A percentile compares a stretch with the other conserved stretches of the same genome.
Evolutionary conservation across 352 stramenopile species (phyloP).

Genomic region (Pythium aristosporum): DNA sequence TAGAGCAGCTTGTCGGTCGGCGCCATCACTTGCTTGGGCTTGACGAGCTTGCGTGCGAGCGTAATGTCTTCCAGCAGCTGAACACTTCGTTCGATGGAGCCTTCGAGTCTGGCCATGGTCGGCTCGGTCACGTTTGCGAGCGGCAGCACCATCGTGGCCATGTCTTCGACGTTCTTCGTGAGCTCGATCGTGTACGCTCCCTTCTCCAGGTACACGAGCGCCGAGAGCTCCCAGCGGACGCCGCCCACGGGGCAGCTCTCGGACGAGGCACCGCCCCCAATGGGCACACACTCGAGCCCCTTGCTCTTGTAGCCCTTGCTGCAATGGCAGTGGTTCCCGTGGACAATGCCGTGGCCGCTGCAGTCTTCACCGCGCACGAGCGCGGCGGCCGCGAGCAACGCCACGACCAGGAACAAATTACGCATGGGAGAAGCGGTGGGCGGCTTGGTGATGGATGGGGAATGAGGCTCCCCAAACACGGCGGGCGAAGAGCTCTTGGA

Average conservation of each 20-base stretch:
- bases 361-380: conserved; percentile 24
- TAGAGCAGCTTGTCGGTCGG: conserved; percentile 43
- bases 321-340: conserved; percentile 52
- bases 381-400: conserved; percentile 17
- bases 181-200: conserved; percentile 43
- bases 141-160: conserved; percentile 43
- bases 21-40: conserved; percentile 37
- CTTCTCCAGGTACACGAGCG: conserved; percentile 42
- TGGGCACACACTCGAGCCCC: conserved; percentile 35
- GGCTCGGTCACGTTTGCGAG: conserved; percentile 24
- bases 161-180: conserved; percentile 43
- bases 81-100: conserved; percentile 27
- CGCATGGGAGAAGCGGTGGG: neutral
- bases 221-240: conserved; percentile 44
- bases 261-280: conserved; percentile 16
- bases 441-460: neutral
- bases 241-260: conserved; percentile 34
- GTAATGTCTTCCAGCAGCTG: conserved; percentile 40
- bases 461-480: neutral
- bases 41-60: conserved; percentile 43
- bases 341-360: conserved; percentile 40
- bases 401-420: neutral
- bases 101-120: conserved; percentile 24
- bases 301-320: conserved; percentile 40
- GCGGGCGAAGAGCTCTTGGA: too few species aligned